Conservation (phyloP, 2,329 filamentous ascomycete genomes). For the Lasiodiplodia sp. region DNA sequence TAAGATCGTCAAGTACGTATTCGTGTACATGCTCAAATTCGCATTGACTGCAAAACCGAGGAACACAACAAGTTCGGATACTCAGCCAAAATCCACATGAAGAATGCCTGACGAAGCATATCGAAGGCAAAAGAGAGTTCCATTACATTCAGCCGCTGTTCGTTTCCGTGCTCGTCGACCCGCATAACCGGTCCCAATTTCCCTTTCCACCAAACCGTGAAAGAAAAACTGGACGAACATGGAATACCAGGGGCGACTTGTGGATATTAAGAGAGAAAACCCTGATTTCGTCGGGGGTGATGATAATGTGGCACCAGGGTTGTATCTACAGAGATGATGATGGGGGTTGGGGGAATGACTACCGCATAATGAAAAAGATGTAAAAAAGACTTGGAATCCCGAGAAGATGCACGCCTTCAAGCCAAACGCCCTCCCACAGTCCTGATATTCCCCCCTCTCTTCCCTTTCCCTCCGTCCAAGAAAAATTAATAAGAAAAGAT, state of each 20-base stretch:
- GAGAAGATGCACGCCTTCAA: background rate
- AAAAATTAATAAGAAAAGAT: background rate
- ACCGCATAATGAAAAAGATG: background rate
- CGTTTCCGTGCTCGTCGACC: background rate
- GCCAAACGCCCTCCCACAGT: slow-evolving; percentile 2
- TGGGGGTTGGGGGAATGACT: background rate
- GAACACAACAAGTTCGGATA: no score
- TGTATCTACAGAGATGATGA: slow-evolving; percentile 11
- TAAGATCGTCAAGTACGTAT: background rate
- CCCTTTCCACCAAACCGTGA: background rate
- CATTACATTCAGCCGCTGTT: background rate
- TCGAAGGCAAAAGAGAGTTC: background rate
- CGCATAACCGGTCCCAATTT: background rate
- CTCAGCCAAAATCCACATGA: no score
- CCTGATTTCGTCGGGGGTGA: background rate
- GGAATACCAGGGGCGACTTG: background rate
- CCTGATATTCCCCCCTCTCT: background rate
- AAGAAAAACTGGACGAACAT: background rate
- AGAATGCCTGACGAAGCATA: background rate
- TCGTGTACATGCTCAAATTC: background rate
- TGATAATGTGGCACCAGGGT: background rate
- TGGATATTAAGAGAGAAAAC: background rate
- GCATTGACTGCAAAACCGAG: no score
- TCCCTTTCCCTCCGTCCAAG: background rate
- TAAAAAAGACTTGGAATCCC: background rate